Percentiles rank a stretch among this genome's conserved stretches.
These are phyloP conservation scores for Rhodotorula sp. DNA, from an alignment of 1,284 basidiomycete genomes.

Conservation along the genomic window DNA sequence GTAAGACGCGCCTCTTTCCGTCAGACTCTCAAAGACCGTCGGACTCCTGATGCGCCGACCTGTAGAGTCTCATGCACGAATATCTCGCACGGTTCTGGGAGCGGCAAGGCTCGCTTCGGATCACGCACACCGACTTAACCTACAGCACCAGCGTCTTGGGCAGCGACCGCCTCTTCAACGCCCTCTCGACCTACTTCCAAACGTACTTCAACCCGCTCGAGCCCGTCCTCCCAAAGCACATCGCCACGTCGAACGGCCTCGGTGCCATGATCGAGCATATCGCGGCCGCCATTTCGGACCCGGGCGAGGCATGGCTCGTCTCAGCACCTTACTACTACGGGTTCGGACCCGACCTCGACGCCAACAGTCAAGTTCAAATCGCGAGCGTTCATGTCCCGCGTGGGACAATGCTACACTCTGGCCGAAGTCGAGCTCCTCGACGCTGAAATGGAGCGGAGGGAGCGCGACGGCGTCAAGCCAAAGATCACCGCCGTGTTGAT, in stretches of 20 bases:
- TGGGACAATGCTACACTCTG: slow-evolving; percentile 17
- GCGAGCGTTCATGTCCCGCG: slow-evolving; percentile 44
- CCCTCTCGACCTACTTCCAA: slow-evolving; percentile 25
- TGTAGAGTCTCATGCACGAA: slow-evolving; percentile 15
- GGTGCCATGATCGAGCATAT: slow-evolving; percentile 50
- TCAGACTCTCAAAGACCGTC: too few species aligned
- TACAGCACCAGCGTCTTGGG: slow-evolving; percentile 35
- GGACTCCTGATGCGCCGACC: too few species aligned
- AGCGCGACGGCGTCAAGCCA: background rate
- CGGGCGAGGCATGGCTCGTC: slow-evolving; percentile 51
- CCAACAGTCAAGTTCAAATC: slow-evolving; percentile 44
- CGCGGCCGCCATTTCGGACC: slow-evolving; percentile 51
- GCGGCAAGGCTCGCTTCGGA: slow-evolving; percentile 5
- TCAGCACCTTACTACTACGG: slow-evolving; percentile 46
- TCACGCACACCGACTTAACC: slow-evolving; percentile 22
- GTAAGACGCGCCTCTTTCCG: background rate
- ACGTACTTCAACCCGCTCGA: slow-evolving; percentile 31
- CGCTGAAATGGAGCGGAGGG: slow-evolving; percentile 23
- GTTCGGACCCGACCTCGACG: slow-evolving; percentile 42
- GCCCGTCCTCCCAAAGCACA: slow-evolving; percentile 42
- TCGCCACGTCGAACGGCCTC: slow-evolving; percentile 44
- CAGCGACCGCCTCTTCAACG: slow-evolving; percentile 32
- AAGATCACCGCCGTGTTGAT: slow-evolving; percentile 45
- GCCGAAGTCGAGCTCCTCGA: slow-evolving; percentile 29
- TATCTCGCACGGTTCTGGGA: slow-evolving; percentile 33